A percentile compares a stretch with the other conserved stretches of the same genome.
Conservation (phyloP, 2,329 filamentous ascomycete species). For the Hypoxylon rubiginosum region DNA sequence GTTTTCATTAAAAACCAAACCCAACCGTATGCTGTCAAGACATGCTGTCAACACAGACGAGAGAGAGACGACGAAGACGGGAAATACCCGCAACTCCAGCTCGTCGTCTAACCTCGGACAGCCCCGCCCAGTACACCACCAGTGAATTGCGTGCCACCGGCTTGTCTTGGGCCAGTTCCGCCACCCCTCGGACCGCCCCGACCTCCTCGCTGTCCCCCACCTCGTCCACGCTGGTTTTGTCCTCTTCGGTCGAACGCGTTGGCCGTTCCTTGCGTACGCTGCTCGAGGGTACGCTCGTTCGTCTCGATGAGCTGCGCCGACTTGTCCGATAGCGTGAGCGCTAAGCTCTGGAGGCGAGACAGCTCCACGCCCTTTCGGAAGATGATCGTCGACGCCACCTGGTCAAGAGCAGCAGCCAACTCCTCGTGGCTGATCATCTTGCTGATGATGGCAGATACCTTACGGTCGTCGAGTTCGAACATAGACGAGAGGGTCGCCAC, state of each 20-base stretch:
- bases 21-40: constrained; percentile 49
- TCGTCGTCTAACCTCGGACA: constrained; percentile 68
- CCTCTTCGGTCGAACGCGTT: constrained; percentile 96
- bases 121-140: constrained; percentile 82
- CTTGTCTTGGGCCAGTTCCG: constrained; percentile 75
- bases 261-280: constrained; percentile 93
- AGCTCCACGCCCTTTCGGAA: constrained; percentile 99
- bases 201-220: constrained; percentile 67
- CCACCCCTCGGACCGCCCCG: constrained; percentile 60
- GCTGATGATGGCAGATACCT: constrained; percentile 94
- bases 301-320: constrained; percentile 94
- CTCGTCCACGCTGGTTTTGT: constrained; percentile 74
- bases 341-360: constrained; percentile 93
- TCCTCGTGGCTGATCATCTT: constrained; percentile 99
- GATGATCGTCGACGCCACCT: constrained; percentile 96
- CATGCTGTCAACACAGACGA: constrained; percentile 50
- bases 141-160: constrained; percentile 83
- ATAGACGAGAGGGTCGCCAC: constrained; percentile 87
- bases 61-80: constrained; percentile 34
- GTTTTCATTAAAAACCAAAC: constrained; percentile 44
- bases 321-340: constrained; percentile 95
- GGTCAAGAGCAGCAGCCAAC: constrained; percentile 93
- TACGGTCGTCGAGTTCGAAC: constrained; percentile 93
- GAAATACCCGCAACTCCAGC: constrained; percentile 19
- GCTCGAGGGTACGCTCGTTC: constrained; percentile 97